Conservation (phyloP, 1,284 basidiomycete genomes). For the Grifola frondosa region DNA sequence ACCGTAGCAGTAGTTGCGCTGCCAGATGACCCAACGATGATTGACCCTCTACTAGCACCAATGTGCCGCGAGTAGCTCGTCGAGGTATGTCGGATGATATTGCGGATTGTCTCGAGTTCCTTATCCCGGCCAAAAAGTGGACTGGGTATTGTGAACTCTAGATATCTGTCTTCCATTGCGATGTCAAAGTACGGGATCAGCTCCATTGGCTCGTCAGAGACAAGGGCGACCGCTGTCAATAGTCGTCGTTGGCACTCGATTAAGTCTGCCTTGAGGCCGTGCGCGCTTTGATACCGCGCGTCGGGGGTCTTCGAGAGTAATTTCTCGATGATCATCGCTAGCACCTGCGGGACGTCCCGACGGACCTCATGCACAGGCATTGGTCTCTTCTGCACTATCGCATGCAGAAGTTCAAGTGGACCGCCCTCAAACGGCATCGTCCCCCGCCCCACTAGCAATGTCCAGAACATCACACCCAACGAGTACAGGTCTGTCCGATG, state of each 20-base stretch:
- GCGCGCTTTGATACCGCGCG: slow-evolving; percentile 64
- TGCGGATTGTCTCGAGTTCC: slow-evolving; percentile 63
- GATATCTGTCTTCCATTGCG: slow-evolving; percentile 58
- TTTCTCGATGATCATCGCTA: slow-evolving; percentile 72
- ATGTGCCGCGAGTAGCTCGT: slow-evolving; percentile 60
- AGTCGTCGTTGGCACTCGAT: slow-evolving; percentile 64
- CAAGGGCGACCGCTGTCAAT: slow-evolving; percentile 54
- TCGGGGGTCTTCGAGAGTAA: slow-evolving; percentile 66
- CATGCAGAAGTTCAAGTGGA: slow-evolving; percentile 62
- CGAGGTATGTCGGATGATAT: slow-evolving; percentile 62
- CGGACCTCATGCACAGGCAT: slow-evolving; percentile 76
- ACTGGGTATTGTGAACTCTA: slow-evolving; percentile 68
- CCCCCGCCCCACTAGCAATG: slow-evolving; percentile 63
- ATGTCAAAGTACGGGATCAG: slow-evolving; percentile 69
- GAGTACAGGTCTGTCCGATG: slow-evolving; percentile 72
- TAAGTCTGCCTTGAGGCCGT: slow-evolving; percentile 64
- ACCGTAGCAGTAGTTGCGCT: slow-evolving; percentile 34
- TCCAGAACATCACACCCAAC: slow-evolving; percentile 69
- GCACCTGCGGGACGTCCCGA: slow-evolving; percentile 65
- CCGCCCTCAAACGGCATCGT: slow-evolving; percentile 73
- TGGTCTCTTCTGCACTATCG: slow-evolving; percentile 67
- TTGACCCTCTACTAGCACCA: slow-evolving; percentile 41
- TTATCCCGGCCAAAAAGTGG: slow-evolving; percentile 68
- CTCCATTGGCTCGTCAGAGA: slow-evolving; percentile 59
- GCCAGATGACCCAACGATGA: slow-evolving; percentile 38